A percentile compares a stretch with the other conserved stretches of the same genome.
Evolutionary conservation across 352 stramenopile species (phyloP).

Genomic region (Thalassiosira hispida): DNA sequence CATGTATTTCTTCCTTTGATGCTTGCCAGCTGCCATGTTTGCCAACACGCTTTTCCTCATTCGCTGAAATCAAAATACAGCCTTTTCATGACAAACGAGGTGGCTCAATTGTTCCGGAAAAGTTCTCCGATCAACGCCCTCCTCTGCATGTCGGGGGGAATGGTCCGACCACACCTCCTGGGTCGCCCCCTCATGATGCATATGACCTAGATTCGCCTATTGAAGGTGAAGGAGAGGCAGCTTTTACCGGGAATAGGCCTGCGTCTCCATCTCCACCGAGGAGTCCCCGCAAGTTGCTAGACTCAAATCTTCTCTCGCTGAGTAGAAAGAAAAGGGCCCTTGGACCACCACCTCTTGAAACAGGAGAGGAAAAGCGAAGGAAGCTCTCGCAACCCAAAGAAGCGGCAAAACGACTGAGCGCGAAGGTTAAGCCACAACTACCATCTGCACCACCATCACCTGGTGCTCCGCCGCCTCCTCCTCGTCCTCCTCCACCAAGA

Average conservation of each 20-base stretch:
- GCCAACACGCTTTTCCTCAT: neutral
- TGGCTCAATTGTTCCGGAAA: slow-evolving; percentile 66
- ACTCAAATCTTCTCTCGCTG: slow-evolving; percentile 18
- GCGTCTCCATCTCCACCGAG: slow-evolving; percentile 28
- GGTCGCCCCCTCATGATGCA: slow-evolving; percentile 68
- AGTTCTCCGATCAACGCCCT: slow-evolving; percentile 63
- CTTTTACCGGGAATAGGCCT: slow-evolving; percentile 59
- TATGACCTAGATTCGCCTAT: slow-evolving; percentile 52
- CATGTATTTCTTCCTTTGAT: neutral
- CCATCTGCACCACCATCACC: slow-evolving; percentile 4
- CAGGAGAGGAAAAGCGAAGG: slow-evolving; percentile 19
- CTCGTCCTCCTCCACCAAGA: slow-evolving; percentile 25
- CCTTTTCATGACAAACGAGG: slow-evolving; percentile 76
- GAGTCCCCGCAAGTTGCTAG: slow-evolving; percentile 12
- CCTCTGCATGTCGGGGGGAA: slow-evolving; percentile 32
- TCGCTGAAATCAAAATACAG: slow-evolving; percentile 3
- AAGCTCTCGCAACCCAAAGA: neutral
- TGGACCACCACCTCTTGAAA: neutral
- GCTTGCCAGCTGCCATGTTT: neutral
- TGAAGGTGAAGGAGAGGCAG: slow-evolving; percentile 72
- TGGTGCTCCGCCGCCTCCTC: slow-evolving; percentile 8
- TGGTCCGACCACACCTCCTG: slow-evolving; percentile 53
- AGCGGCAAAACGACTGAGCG: slow-evolving; percentile 6
- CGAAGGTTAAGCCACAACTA: slow-evolving; percentile 16
- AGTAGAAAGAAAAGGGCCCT: slow-evolving; percentile 18